Conservation (phyloP, 2,329 filamentous ascomycete genomes). For the Ophiostoma pallidulum region DNA sequence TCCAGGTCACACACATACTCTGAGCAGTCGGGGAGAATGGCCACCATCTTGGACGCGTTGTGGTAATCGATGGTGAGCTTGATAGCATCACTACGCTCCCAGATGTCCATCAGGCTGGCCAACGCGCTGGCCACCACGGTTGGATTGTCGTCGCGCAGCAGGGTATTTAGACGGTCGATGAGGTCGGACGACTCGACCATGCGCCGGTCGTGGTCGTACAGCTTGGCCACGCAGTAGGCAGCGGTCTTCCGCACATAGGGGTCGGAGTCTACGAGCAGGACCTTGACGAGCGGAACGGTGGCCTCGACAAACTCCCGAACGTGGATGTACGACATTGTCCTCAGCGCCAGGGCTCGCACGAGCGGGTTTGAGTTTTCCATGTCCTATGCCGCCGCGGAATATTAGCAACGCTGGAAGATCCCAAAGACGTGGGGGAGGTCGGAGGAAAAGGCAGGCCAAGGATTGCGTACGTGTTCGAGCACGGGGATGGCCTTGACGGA, state of each 20-base stretch:
- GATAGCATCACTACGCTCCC: slow-evolving; percentile 95
- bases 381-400: slow-evolving; percentile 49
- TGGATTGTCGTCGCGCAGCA: slow-evolving; percentile 91
- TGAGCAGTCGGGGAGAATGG: slow-evolving; percentile 91
- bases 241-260: slow-evolving; percentile 97
- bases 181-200: slow-evolving; percentile 86
- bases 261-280: slow-evolving; percentile 73
- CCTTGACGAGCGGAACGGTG: slow-evolving; percentile 74
- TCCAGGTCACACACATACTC: slow-evolving; percentile 57
- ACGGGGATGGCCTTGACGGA: slow-evolving; percentile 88
- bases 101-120: slow-evolving; percentile 90
- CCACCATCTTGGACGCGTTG: slow-evolving; percentile 96
- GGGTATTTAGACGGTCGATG: slow-evolving; percentile 80
- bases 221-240: slow-evolving; percentile 89
- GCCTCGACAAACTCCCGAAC: slow-evolving; percentile 92
- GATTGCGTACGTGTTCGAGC: slow-evolving; percentile 57
- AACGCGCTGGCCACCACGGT: slow-evolving; percentile 93
- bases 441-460: not conserved
- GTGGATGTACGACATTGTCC: slow-evolving; percentile 96
- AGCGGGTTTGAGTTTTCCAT: slow-evolving; percentile 90
- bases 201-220: slow-evolving; percentile 90
- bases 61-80: slow-evolving; percentile 96
- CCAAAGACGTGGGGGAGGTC: not conserved
- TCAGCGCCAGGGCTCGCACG: slow-evolving; percentile 80
- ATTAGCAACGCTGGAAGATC: not conserved